Conservation (phyloP, 2,329 filamentous ascomycete genomes). For the Botryotinia calthae region DNA sequence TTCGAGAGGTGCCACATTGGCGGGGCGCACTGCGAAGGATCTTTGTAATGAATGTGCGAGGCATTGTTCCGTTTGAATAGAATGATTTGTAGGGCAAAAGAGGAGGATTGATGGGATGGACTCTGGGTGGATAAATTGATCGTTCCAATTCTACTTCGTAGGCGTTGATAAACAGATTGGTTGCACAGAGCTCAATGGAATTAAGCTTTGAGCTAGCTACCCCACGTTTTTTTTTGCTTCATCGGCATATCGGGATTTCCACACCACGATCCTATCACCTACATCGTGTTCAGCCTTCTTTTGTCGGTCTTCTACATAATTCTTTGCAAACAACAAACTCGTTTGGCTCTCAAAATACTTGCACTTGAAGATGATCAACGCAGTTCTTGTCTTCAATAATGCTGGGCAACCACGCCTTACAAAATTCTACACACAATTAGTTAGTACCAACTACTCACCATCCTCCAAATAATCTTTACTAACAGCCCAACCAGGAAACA, state of each 20-base stretch:
- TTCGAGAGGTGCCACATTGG: slow-evolving; percentile 4
- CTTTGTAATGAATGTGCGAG: slow-evolving; percentile 10
- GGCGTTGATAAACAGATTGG: not conserved
- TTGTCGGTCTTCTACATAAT: slow-evolving; percentile 4
- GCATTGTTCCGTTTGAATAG: not conserved
- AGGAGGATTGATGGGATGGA: not conserved
- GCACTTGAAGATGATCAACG: slow-evolving; percentile 79
- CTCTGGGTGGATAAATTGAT: not conserved
- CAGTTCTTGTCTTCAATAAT: slow-evolving; percentile 98
- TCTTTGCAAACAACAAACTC: slow-evolving; percentile 11
- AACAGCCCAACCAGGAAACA: slow-evolving; percentile 66
- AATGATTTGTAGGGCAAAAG: not conserved
- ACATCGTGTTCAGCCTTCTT: slow-evolving; percentile 12
- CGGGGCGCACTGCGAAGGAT: slow-evolving; percentile 10
- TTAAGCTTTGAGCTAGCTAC: slow-evolving; percentile 20
- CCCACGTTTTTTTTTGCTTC: slow-evolving; percentile 27
- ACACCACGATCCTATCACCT: not conserved
- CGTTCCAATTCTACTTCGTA: not conserved
- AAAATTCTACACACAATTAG: slow-evolving; percentile 98
- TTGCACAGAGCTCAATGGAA: not conserved
- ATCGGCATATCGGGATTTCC: not conserved
- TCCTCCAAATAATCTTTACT: slow-evolving; percentile 16
- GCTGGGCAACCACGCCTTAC: slow-evolving; percentile 93
- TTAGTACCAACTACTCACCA: slow-evolving; percentile 42
- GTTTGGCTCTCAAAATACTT: not conserved